phyloP scores from a whole-genome alignment of 2,329 filamentous ascomycete genomes.

The Fusarium newnesense region DNA sequence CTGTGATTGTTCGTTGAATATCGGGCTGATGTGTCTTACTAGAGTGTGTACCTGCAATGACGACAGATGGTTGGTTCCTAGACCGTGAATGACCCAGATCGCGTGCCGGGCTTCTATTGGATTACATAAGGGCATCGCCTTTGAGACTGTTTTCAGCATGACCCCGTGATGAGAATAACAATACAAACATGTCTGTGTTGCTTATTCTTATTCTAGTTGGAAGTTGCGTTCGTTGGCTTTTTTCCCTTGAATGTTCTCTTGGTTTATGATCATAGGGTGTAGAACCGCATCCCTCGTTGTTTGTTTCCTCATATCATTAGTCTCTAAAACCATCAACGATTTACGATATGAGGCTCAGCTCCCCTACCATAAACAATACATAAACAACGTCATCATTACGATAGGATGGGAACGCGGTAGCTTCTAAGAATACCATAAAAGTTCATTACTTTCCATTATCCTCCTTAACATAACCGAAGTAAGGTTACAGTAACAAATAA shows the following conservation, averaged over 20 bases:
- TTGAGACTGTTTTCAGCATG: slow-evolving; percentile 7
- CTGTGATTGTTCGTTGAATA: background rate
- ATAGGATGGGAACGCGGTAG: background rate
- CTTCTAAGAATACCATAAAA: background rate
- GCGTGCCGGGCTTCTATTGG: slow-evolving; percentile 25
- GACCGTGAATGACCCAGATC: slow-evolving; percentile 24
- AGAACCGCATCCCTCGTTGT: background rate
- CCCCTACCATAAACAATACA: background rate
- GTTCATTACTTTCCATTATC: background rate
- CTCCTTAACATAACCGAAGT: background rate
- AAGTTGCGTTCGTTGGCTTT: background rate
- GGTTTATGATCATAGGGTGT: background rate
- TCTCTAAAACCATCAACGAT: background rate
- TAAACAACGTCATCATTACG: too few species aligned
- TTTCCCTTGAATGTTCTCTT: background rate
- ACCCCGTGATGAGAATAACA: slow-evolving; percentile 13
- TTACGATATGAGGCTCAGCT: background rate
- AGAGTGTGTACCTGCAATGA: slow-evolving; percentile 6
- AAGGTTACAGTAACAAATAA: background rate
- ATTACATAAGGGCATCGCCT: slow-evolving; percentile 25
- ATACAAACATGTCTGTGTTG: background rate
- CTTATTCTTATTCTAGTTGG: background rate
- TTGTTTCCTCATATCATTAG: background rate
- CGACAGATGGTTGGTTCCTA: slow-evolving; percentile 29
- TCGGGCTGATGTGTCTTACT: slow-evolving; percentile 9